Conservation (phyloP, 1,284 basidiomycete genomes). For the Naganishia sp. region DNA sequence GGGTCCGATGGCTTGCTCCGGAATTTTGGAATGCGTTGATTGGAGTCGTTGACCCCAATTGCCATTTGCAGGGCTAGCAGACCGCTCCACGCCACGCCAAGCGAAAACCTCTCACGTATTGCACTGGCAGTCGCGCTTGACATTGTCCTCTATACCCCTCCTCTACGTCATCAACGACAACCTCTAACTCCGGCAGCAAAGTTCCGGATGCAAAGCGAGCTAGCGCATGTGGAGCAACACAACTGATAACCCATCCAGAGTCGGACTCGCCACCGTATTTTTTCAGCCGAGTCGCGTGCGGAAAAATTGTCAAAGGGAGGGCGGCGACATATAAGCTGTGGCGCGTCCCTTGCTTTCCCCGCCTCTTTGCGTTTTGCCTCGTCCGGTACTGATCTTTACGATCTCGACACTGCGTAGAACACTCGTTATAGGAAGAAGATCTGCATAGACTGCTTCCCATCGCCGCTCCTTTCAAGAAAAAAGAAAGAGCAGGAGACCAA, state of each 20-base stretch:
- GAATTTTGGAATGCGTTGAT: no score
- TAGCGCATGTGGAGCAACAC: no score
- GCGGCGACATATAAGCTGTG: background rate
- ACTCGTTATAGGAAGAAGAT: slow-evolving; percentile 20
- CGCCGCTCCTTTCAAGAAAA: slow-evolving; percentile 18
- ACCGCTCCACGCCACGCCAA: no score
- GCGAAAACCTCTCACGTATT: no score
- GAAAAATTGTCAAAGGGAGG: slow-evolving; percentile 4
- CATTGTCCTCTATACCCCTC: no score
- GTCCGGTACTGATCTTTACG: background rate
- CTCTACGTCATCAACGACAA: no score
- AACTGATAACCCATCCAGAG: background rate
- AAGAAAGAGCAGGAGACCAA: slow-evolving; percentile 1
- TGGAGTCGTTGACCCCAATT: no score
- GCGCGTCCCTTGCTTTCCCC: background rate
- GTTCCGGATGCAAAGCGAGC: no score
- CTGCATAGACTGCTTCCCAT: slow-evolving; percentile 4
- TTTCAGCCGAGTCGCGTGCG: slow-evolving; percentile 3
- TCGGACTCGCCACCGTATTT: slow-evolving; percentile 6
- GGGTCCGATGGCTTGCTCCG: no score
- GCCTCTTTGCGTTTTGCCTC: background rate
- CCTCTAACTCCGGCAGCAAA: no score
- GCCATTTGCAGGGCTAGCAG: no score
- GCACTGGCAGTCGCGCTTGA: no score
- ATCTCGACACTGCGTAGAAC: background rate